These are phyloP conservation scores for Talaromyces funiculosus DNA, from an alignment of 2,329 filamentous ascomycete species.

Conservation along the genomic window DNA sequence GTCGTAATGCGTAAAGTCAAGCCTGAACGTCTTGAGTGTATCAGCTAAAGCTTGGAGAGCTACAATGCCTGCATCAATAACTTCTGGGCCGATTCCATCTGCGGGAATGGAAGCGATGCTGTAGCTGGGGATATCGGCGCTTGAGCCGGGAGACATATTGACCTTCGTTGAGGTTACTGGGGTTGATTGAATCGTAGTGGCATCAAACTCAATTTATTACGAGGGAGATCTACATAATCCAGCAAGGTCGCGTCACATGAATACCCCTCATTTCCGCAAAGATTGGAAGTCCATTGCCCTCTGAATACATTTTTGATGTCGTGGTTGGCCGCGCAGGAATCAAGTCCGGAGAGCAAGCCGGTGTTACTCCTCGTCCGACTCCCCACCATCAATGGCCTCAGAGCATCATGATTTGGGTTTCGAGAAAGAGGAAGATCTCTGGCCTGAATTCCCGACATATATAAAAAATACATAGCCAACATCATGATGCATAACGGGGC, in stretches of 20 bases:
- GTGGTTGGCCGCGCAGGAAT: neutral
- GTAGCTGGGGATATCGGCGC: slow-evolving; percentile 25
- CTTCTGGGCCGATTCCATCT: slow-evolving; percentile 65
- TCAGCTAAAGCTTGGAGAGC: slow-evolving; percentile 48
- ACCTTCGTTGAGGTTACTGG: neutral
- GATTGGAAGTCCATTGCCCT: neutral
- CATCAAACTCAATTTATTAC: neutral
- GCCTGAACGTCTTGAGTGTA: slow-evolving; percentile 26
- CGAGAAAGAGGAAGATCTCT: neutral
- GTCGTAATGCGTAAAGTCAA: slow-evolving; percentile 26
- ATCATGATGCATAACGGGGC: neutral
- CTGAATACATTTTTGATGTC: neutral
- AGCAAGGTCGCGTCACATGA: neutral
- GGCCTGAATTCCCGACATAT: neutral
- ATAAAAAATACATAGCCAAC: too few relatives aligned
- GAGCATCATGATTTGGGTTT: neutral
- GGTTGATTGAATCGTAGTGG: neutral
- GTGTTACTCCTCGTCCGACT: neutral
- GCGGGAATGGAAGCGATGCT: slow-evolving; percentile 49
- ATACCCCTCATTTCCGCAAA: neutral
- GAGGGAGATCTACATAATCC: neutral
- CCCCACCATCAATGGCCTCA: neutral
- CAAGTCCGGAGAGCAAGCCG: neutral
- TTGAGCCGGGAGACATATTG: slow-evolving; percentile 1
- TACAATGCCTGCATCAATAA: slow-evolving; percentile 58